Evolutionary conservation across 2,329 filamentous ascomycete species (phyloP), one percentile per base, ranked within the genome.

Genomic region (Penicillium decumbens): DNA sequence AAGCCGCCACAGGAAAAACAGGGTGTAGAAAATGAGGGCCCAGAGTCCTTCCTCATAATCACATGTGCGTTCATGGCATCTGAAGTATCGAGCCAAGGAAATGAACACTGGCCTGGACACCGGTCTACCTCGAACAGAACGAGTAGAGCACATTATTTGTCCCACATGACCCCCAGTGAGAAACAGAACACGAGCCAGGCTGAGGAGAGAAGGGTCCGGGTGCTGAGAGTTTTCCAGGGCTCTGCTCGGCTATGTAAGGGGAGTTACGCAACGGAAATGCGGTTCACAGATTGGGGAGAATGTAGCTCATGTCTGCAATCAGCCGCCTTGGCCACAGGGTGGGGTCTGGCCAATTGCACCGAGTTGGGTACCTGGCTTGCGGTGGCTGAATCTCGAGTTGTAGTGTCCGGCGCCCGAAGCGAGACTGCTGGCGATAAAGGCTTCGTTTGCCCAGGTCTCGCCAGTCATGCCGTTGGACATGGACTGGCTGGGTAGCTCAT

Each of bases 291-390:
- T 15, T 49, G 18, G 40, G 15, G 5, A 20, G 18, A 49, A 20
- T 37, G 18, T 38, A 9, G n/a, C 33, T 25, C 18, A n/a, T 27
- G 5, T 13, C 13, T 24, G 10, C 29, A 37, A 61, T 75, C 71
- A 76, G 45, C 74, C 74, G 33, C 71, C 71, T 57, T 79, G 76
- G 25, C 74, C 73, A 55, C 72, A 75, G 23, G 73, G 74, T 20
- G 76, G 75, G 28, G 73, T 77, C 49, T 74, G 71, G 5, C 70
- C 70, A 48, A 77, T 73, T 39, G 67, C 65, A 28, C 71, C 71
- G 47, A 69, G 71, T 41, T 65, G 67, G 15, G 62, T 55, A 29
- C 60, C 45, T 33, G 65, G 49, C 49, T 61, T 67, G 51, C 67
- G 67, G 39, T 53, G 55, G 23, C 47, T 56, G 28, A 65, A 54